phyloP scores from a whole-genome alignment of 495 filamentous ascomycete species.

The Polyplosphaeria fusca region DNA sequence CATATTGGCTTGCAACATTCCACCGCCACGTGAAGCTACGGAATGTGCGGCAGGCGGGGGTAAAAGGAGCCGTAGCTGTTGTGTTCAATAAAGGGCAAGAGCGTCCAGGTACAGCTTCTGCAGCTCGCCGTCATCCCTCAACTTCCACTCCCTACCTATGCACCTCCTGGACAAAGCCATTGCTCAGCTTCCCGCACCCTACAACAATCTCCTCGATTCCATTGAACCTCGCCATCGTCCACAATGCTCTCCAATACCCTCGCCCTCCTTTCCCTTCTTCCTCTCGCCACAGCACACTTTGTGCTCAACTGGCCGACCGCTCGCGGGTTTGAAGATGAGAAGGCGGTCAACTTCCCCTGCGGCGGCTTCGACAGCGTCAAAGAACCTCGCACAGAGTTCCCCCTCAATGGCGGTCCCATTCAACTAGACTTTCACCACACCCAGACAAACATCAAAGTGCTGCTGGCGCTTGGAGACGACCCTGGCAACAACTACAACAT shows the following conservation, averaged over 20 bases:
- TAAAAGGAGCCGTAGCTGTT: constrained; percentile 7
- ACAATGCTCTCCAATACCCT: constrained; percentile 27
- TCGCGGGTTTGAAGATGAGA: constrained; percentile 54
- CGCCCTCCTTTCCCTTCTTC: constrained; percentile 29
- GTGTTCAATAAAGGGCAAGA: constrained; percentile 13
- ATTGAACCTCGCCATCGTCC: not conserved
- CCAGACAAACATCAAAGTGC: constrained; percentile 54
- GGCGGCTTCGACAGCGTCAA: constrained; percentile 52
- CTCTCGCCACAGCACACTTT: constrained; percentile 58
- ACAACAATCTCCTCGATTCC: not conserved
- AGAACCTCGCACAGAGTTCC: constrained; percentile 50
- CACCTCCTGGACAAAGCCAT: no score
- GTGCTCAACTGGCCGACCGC: constrained; percentile 54
- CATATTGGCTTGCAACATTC: constrained; percentile 13
- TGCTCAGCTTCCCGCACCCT: not conserved
- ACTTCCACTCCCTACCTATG: not conserved
- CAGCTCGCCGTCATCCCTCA: not conserved
- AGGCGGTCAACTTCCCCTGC: constrained; percentile 54
- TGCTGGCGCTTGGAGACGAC: constrained; percentile 54
- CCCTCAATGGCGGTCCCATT: constrained; percentile 50
- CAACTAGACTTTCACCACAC: constrained; percentile 56
- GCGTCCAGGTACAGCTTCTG: constrained; percentile 1
- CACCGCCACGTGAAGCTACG: constrained; percentile 10
- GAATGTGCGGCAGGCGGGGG: constrained; percentile 16
- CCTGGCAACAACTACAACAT: constrained; percentile 54